phyloP scores from a whole-genome alignment of 345 rosid species.

The Ceriops decandra region DNA sequence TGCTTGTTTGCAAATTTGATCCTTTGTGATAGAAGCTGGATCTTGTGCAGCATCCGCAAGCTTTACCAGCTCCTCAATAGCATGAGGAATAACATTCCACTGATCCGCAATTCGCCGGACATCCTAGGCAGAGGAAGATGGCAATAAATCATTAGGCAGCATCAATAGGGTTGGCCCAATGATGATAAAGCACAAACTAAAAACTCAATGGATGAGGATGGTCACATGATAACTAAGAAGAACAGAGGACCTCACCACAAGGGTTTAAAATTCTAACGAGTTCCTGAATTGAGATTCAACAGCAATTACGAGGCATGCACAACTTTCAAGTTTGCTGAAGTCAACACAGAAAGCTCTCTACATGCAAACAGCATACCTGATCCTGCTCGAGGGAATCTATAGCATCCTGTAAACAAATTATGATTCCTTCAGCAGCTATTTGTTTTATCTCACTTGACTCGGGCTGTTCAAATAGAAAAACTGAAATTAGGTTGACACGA shows the following conservation, averaged over 20 bases:
- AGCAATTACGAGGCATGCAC: no score
- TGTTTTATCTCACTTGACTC: constrained; percentile 63
- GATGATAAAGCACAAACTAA: no score
- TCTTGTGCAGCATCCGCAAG: constrained; percentile 29
- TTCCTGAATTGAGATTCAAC: background rate
- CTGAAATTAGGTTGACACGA: constrained; percentile 8
- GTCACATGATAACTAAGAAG: no score
- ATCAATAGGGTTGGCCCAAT: no score
- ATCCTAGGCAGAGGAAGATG: constrained; percentile 37
- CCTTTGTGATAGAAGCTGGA: constrained; percentile 36
- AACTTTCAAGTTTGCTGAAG: background rate
- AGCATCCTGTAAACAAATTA: constrained; percentile 87
- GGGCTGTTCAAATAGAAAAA: constrained; percentile 54
- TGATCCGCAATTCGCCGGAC: constrained; percentile 49
- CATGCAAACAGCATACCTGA: constrained; percentile 45
- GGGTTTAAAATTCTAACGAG: background rate
- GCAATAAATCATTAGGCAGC: background rate
- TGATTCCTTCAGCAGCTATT: constrained; percentile 83
- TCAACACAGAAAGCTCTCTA: background rate
- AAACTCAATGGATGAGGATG: no score
- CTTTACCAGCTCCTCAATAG: constrained; percentile 67
- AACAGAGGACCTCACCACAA: background rate
- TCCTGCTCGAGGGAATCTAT: constrained; percentile 74
- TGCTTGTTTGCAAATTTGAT: constrained; percentile 51
- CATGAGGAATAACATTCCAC: constrained; percentile 86